Base-by-base conservation (phyloP, 768 basidiomycete species). In the Phlegmacium glaucopus region DNA sequence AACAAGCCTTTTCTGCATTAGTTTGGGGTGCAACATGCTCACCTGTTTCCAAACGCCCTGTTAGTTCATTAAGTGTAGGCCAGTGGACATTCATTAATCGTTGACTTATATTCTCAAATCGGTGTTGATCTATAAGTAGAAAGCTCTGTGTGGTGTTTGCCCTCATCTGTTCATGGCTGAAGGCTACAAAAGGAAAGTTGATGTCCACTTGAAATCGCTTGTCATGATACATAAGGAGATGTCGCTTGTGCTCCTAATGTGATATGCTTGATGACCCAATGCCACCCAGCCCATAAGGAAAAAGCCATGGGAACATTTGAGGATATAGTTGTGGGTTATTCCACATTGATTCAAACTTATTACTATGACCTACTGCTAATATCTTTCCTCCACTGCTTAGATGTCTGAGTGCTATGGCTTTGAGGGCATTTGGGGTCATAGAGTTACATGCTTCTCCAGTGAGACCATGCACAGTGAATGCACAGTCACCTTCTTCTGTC, bases 161-260 rank as follows among this genome's bases (percentile, higher is more conserved):
- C 44, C 63, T 65, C 5, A 75, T 60, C 47, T 75, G 73, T 35
- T 65, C 53, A 40, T 75, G 69, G 45, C 63, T 72, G 47, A 72
- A 75, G 0, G 61, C 66, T 12, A 72, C 49, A 27, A 74, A 64
- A 0, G 66, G 61, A 51, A 71, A 77, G 35, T 58, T 53, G 1
- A 48, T 10, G 47, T 74, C 70, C 4, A 36, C 48, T 49, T 74
- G 70, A 58, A 69, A 72, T 0, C 63, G 43, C 16, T 70, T 68
- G 40, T 74, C 72, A 48, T 68, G 61, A 49, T 71, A 75, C 61
- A 66, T 60, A 1, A 72, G 29, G 4, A 62, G 22, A 22, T 22
- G 41, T 13, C 44, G 25, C 36, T 38, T 18, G 46, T 64, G 63
- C 44, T 69, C 64, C 2, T 22, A 48, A 10, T 36, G 43, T 13